Evolutionary conservation across 495 filamentous ascomycete species (phyloP).

Genomic region (Aspergillus bridgeri): DNA sequence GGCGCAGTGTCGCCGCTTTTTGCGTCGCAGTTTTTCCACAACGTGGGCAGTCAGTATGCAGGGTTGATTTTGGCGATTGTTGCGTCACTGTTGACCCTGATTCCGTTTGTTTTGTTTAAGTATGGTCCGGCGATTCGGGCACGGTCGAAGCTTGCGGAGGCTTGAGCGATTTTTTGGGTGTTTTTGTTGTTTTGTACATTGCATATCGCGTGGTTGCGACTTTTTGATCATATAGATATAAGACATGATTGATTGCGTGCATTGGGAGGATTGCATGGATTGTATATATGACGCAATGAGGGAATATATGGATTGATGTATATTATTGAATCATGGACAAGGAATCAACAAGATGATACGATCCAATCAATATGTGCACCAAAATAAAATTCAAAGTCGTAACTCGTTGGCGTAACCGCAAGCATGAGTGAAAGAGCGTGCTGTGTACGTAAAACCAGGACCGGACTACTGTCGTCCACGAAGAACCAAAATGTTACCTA

Average conservation of each 20-base stretch:
- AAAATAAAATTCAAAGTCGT: no score
- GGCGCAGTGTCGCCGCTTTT: conserved; percentile 50
- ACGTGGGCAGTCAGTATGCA: conserved; percentile 42
- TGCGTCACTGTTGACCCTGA: conserved; percentile 38
- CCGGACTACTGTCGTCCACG: conserved; percentile 46
- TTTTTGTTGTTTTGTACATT: not conserved
- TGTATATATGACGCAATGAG: not conserved
- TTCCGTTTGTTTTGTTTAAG: conserved; percentile 41
- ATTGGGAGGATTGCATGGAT: not conserved
- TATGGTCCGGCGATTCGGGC: conserved; percentile 39
- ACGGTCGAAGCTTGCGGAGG: conserved; percentile 28
- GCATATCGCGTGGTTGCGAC: not conserved
- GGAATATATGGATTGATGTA: not conserved
- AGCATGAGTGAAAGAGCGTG: not conserved
- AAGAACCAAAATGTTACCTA: conserved; percentile 74
- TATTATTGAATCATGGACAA: not conserved
- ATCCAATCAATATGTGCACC: not conserved
- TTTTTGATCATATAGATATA: not conserved
- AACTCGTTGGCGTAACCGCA: no score
- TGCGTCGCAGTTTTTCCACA: conserved; percentile 46
- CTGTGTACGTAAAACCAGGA: not conserved
- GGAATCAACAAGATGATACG: not conserved
- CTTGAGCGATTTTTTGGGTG: not conserved
- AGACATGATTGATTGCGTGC: not conserved
- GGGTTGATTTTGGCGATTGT: conserved; percentile 40